phyloP scores from a whole-genome alignment of 139 green algal species.

The Mesotaenium endlicherianum region DNA sequence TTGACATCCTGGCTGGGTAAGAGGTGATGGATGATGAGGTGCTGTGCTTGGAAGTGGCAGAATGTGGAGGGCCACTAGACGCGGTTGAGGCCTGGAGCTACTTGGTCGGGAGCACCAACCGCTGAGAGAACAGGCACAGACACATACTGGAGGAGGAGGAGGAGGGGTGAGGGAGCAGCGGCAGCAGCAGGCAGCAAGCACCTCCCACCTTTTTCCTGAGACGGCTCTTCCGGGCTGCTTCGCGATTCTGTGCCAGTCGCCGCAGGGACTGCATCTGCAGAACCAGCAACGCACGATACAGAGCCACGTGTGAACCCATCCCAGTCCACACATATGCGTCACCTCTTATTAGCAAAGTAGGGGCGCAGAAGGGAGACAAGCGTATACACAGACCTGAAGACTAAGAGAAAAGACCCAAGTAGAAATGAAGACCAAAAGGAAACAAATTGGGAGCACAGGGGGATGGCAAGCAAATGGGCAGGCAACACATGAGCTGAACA shows the following conservation, averaged over 20 bases:
- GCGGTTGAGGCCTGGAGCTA: too few relatives aligned
- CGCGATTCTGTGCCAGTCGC: slow-evolving; percentile 46
- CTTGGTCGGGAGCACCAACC: too few relatives aligned
- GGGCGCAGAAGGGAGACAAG: not conserved
- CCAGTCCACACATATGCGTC: not conserved
- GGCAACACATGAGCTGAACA: too few relatives aligned
- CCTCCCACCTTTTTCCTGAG: slow-evolving; percentile 42
- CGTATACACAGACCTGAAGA: too few relatives aligned
- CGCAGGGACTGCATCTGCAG: slow-evolving; percentile 24
- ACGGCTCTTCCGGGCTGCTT: slow-evolving; percentile 45
- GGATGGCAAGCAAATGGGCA: too few relatives aligned
- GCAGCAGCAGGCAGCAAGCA: too few relatives aligned
- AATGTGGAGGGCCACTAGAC: not conserved
- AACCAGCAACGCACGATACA: not conserved
- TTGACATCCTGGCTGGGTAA: not conserved
- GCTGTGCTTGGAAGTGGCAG: not conserved
- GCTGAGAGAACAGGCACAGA: too few relatives aligned
- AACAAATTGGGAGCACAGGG: too few relatives aligned
- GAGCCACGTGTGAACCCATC: not conserved
- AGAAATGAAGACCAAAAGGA: not conserved
- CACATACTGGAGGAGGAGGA: too few relatives aligned
- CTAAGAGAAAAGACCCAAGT: not conserved
- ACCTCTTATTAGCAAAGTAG: not conserved
- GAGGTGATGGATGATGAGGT: not conserved
- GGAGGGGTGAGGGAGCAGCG: too few relatives aligned